These are phyloP conservation scores for Nothopassalora personata DNA, from an alignment of 2,329 filamentous ascomycete genomes.

Conservation along the genomic window DNA sequence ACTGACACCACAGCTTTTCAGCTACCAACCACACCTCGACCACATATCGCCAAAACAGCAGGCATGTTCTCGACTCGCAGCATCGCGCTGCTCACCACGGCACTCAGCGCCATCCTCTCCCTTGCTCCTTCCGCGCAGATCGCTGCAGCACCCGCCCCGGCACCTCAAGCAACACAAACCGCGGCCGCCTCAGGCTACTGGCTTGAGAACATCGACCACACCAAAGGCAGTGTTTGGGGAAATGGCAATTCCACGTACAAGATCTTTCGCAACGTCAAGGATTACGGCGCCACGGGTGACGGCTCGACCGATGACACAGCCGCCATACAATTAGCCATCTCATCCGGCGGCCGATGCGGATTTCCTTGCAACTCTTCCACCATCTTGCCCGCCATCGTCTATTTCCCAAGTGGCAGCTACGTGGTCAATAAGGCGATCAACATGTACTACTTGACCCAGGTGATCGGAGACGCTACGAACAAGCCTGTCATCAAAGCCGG, in stretches of 20 bases:
- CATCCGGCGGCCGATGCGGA: slow-evolving; percentile 73
- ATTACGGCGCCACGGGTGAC: slow-evolving; percentile 47
- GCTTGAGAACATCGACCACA: slow-evolving; percentile 20
- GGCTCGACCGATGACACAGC: slow-evolving; percentile 74
- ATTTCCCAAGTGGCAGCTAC: slow-evolving; percentile 87
- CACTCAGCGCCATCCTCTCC: slow-evolving; percentile 27
- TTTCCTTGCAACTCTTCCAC: slow-evolving; percentile 77
- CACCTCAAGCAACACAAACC: slow-evolving; percentile 5
- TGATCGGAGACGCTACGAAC: slow-evolving; percentile 72
- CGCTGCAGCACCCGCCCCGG: slow-evolving; percentile 13
- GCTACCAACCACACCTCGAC: background rate
- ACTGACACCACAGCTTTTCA: slow-evolving; percentile 13
- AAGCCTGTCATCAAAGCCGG: slow-evolving; percentile 55
- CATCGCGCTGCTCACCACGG: slow-evolving; percentile 24
- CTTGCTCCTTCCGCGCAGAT: slow-evolving; percentile 13
- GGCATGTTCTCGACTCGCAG: slow-evolving; percentile 25
- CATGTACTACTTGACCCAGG: slow-evolving; percentile 88
- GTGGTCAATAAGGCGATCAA: slow-evolving; percentile 72
- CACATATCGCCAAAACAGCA: background rate
- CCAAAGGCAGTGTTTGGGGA: slow-evolving; percentile 62
- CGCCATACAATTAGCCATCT: slow-evolving; percentile 80
- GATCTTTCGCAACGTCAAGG: slow-evolving; percentile 45
- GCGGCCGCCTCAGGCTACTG: slow-evolving; percentile 17
- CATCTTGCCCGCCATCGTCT: slow-evolving; percentile 76
- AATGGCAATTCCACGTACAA: slow-evolving; percentile 55